phyloP scores from a whole-genome alignment of 805 yeast genomes.

The Phaffomyces opuntiae region DNA sequence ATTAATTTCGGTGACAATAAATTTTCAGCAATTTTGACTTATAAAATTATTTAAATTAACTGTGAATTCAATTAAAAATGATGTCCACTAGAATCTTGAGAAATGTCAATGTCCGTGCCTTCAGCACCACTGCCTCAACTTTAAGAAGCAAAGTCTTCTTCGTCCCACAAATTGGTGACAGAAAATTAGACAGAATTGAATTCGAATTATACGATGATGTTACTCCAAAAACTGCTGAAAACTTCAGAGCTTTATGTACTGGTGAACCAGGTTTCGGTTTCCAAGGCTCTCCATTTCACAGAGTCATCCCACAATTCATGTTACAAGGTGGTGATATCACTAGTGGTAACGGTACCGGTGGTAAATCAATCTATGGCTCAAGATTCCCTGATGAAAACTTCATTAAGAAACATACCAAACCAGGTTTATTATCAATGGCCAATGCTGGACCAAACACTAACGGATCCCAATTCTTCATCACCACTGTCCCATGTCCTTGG shows the following conservation, averaged over 20 bases:
- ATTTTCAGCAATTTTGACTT: no score
- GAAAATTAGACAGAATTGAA: conserved; percentile 34
- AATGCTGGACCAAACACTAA: conserved; percentile 98
- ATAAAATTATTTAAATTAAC: no score
- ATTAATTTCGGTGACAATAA: neutral
- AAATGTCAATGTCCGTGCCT: conserved; percentile 11
- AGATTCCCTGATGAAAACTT: conserved; percentile 78
- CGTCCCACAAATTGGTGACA: conserved; percentile 49
- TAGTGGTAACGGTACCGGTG: conserved; percentile 94
- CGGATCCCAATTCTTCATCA: conserved; percentile 95
- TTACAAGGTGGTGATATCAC: conserved; percentile 97
- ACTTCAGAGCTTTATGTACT: conserved; percentile 90
- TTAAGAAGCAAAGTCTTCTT: conserved; percentile 48
- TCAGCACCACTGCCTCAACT: conserved; percentile 18
- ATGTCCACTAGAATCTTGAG: conserved; percentile 12
- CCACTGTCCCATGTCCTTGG: conserved; percentile 84
- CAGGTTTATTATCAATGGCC: conserved; percentile 91
- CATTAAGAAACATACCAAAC: conserved; percentile 62
- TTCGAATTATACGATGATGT: conserved; percentile 30
- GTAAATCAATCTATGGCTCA: conserved; percentile 82
- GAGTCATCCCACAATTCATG: conserved; percentile 97
- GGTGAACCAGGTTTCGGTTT: conserved; percentile 97
- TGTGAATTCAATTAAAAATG: neutral
- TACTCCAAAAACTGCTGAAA: conserved; percentile 93
- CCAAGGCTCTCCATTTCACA: conserved; percentile 87